Evolutionary conservation across 768 basidiomycete genomes (phyloP).

Genomic region (Kwoniella dejecticola): DNA sequence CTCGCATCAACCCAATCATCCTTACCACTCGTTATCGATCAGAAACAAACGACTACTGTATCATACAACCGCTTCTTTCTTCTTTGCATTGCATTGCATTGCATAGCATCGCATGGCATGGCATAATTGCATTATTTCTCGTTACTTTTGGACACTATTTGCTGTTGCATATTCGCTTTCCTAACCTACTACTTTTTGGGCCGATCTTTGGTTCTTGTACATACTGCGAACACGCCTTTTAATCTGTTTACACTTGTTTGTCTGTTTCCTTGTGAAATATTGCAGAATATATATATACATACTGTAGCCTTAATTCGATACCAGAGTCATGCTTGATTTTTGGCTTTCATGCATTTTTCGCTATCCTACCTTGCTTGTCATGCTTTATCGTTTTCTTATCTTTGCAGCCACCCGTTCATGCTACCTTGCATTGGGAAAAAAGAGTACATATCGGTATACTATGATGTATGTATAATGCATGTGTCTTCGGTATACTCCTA

Average conservation of each 20-base stretch:
- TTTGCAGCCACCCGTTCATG: too few relatives aligned
- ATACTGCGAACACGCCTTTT: too few relatives aligned
- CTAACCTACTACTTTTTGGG: neutral
- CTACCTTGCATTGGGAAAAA: too few relatives aligned
- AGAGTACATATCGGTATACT: neutral
- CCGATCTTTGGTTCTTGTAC: too few relatives aligned
- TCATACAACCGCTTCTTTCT: slow-evolving; percentile 1
- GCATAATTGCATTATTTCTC: slow-evolving; percentile 1
- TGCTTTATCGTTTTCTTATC: neutral
- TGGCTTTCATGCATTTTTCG: slow-evolving; percentile 2
- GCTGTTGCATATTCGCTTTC: neutral
- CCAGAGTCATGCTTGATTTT: neutral
- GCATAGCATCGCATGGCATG: slow-evolving; percentile 13
- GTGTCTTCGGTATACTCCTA: neutral
- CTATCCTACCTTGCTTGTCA: neutral
- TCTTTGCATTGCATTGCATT: slow-evolving; percentile 13
- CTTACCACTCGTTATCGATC: neutral
- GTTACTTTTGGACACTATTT: slow-evolving; percentile 12
- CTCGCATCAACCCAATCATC: neutral
- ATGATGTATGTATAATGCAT: slow-evolving; percentile 1
- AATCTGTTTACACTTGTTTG: too few relatives aligned
- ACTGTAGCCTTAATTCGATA: slow-evolving; percentile 11
- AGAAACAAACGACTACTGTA: slow-evolving; percentile 7
- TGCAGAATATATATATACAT: too few relatives aligned
- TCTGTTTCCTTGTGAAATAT: neutral